Evolutionary conservation across 1,284 basidiomycete genomes (phyloP), one percentile per base, ranked within the genome.

Genomic region (Hymenochaete sp.): DNA sequence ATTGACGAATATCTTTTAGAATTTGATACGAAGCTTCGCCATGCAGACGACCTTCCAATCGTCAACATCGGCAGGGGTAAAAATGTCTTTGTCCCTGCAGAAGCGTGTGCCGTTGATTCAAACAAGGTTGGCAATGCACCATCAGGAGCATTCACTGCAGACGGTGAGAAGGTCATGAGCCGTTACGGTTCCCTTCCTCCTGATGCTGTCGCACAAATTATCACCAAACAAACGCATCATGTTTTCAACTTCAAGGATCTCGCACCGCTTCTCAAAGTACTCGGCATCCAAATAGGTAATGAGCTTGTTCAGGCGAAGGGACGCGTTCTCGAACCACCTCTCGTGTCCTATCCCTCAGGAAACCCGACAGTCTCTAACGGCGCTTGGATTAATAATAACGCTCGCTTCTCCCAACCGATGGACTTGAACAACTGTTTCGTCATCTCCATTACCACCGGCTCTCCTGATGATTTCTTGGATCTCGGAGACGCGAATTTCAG

Each of bases 51-150:
- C 25, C 59, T 83, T 2, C 81, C 83, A 0, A 67, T 82, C 29
- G 63, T 86, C 46, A 68, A 85, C 44, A 63, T 83, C 14, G 64
- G 67, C 6, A 63, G 56, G 16, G 59, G 67, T 14, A 70, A 67
- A 31, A 53, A 69, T 0, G 66, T 66, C 35, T 73, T 61, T 50
- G 61, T 85, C 2, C 84, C 83, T 0, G 75, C 79, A 1, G 84
- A 87, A 56, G 49, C 87, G 2, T 87, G 84, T 64, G 63, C 73
- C 14, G 81, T 87, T 41, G 59, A n/a, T n/a, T n/a, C n/a, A n/a
- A 69, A 9, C 61, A 70, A 0, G 75, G 77, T 4, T 73, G 75
- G 62, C 74, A 0, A 79, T 71, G 54, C 61, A 65, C n/a, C n/a
- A n/a, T n/a, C 21, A 76, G 72, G 6, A 73, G n/a, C 68, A 48